Percentiles rank a stretch among this genome's conserved stretches.
These are phyloP conservation scores for Lycium ferocissimum DNA, from an alignment of 257 asterid genomes.

Conservation along the genomic window DNA sequence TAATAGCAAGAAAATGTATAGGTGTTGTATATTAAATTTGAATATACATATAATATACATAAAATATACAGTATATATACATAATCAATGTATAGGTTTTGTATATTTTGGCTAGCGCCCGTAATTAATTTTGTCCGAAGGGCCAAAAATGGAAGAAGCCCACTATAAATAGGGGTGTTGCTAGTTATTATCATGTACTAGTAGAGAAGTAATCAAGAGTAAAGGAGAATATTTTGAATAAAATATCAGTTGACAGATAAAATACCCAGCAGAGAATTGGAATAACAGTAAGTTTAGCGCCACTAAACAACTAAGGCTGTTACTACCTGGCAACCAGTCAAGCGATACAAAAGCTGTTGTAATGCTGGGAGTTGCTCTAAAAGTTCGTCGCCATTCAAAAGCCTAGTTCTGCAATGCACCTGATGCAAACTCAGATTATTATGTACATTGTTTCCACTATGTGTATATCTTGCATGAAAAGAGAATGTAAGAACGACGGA, in stretches of 20 bases:
- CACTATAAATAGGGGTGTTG: too few relatives aligned
- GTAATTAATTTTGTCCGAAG: too few relatives aligned
- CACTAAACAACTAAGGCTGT: background rate
- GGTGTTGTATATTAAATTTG: too few relatives aligned
- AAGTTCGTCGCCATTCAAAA: slow-evolving; percentile 56
- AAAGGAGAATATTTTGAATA: too few relatives aligned
- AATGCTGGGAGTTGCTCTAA: slow-evolving; percentile 76
- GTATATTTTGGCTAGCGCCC: too few relatives aligned
- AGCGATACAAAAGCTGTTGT: slow-evolving; percentile 80
- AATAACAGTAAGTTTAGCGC: background rate
- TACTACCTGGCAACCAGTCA: slow-evolving; percentile 76
- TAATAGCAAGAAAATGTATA: too few relatives aligned
- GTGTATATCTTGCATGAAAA: background rate
- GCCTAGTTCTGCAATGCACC: slow-evolving; percentile 57
- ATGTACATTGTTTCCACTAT: background rate
- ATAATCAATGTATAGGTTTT: too few relatives aligned
- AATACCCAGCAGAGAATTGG: background rate
- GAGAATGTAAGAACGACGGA: background rate
- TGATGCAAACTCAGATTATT: slow-evolving; percentile 30
- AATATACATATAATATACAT: too few relatives aligned
- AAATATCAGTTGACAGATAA: background rate
- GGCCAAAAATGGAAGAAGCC: too few relatives aligned
- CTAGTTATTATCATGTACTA: too few relatives aligned
- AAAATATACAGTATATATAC: too few relatives aligned
- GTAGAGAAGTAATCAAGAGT: too few relatives aligned